Conservation (phyloP, 495 filamentous ascomycete species). For the Penicillium nucicola region DNA sequence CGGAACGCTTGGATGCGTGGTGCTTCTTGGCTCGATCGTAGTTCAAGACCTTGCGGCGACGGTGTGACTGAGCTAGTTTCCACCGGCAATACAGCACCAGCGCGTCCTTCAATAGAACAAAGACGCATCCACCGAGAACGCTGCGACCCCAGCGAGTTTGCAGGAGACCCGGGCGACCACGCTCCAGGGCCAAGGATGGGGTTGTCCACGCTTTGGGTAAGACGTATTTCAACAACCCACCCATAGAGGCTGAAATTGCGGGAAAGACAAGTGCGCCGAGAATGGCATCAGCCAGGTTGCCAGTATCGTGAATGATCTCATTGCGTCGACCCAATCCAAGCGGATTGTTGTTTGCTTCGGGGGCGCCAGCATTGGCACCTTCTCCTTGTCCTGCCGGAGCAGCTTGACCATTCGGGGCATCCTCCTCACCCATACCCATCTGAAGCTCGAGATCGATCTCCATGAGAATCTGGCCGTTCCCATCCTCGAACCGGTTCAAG, state of each 20-base stretch:
- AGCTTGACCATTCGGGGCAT: constrained; percentile 20
- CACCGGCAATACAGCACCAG: constrained; percentile 73
- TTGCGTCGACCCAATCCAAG: constrained; percentile 38
- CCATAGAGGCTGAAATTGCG: constrained; percentile 60
- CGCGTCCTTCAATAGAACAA: constrained; percentile 73
- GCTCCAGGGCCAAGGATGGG: constrained; percentile 34
- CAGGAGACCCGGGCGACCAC: constrained; percentile 55
- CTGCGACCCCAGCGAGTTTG: constrained; percentile 77
- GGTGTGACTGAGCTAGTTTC: constrained; percentile 65
- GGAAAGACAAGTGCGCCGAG: constrained; percentile 65
- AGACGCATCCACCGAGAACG: constrained; percentile 74
- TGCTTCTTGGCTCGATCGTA: constrained; percentile 50
- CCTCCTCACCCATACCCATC: constrained; percentile 40
- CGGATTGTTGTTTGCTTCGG: constrained; percentile 26
- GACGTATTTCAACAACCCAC: constrained; percentile 59
- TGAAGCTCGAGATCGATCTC: constrained; percentile 44
- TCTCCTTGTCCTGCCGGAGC: constrained; percentile 15
- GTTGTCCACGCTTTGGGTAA: constrained; percentile 64
- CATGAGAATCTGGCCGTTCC: constrained; percentile 41
- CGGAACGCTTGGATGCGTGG: constrained; percentile 17
- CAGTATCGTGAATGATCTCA: constrained; percentile 49
- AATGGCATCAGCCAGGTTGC: constrained; percentile 51
- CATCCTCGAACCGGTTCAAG: constrained; percentile 34
- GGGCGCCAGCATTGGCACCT: constrained; percentile 18
- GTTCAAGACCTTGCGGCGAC: constrained; percentile 63